Conservation (phyloP, 345 rosid genomes). For the Geranium brycei region DNA sequence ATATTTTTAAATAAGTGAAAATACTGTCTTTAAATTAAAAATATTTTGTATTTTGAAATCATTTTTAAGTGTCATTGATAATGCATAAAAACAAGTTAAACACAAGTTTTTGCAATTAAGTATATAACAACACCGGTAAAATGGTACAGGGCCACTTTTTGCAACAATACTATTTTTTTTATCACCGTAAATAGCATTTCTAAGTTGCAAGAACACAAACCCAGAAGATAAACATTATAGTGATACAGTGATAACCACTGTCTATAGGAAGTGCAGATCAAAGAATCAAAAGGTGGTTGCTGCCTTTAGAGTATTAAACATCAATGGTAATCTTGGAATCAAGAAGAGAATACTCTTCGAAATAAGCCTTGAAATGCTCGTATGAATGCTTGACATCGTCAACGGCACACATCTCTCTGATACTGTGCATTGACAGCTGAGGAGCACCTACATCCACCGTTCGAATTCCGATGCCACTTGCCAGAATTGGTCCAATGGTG, state of each 20-base stretch:
- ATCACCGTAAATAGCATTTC: background rate
- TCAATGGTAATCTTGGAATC: slow-evolving; percentile 61
- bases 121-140: too few species aligned
- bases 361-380: slow-evolving; percentile 88
- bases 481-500: slow-evolving; percentile 90
- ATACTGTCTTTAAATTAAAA: too few species aligned
- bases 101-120: too few species aligned
- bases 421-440: slow-evolving; percentile 93
- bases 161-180: too few species aligned
- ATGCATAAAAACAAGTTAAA: too few species aligned
- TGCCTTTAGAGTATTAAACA: background rate
- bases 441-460: slow-evolving; percentile 96
- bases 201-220: background rate
- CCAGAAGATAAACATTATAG: too few species aligned
- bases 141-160: too few species aligned
- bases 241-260: too few species aligned
- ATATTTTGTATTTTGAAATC: too few species aligned
- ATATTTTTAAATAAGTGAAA: too few species aligned
- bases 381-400: slow-evolving; percentile 71
- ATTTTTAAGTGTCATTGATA: too few species aligned
- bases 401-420: slow-evolving; percentile 87
- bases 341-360: slow-evolving; percentile 49
- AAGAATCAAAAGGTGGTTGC: background rate
- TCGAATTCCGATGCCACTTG: slow-evolving; percentile 89
- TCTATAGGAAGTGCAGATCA: too few species aligned